A percentile compares a stretch with the other conserved stretches of the same genome.
phyloP scores from a whole-genome alignment of 305 asterid species.

The Withania somnifera region DNA sequence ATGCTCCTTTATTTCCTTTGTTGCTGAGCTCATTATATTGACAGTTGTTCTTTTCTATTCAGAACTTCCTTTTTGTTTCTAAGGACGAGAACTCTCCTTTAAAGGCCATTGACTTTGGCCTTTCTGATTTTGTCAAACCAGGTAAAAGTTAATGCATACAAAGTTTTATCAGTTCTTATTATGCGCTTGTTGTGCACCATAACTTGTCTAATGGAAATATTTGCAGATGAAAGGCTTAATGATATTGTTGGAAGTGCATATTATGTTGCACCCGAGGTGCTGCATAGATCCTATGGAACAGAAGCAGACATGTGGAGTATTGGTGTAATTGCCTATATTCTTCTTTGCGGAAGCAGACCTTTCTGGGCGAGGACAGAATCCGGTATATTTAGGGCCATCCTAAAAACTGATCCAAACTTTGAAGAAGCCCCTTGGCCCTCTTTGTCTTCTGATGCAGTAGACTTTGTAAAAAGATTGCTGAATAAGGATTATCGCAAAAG shows the following conservation, averaged over 20 bases:
- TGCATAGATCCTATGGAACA: slow-evolving; percentile 90
- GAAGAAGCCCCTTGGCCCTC: slow-evolving; percentile 89
- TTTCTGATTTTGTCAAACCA: slow-evolving; percentile 96
- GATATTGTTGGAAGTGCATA: slow-evolving; percentile 98
- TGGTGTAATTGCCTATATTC: slow-evolving; percentile 78
- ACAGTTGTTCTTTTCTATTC: slow-evolving; percentile 13
- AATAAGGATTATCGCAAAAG: slow-evolving; percentile 92
- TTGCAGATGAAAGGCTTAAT: slow-evolving; percentile 82
- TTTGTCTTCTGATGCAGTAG: slow-evolving; percentile 74
- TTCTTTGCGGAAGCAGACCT: slow-evolving; percentile 86
- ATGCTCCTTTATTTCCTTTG: neutral
- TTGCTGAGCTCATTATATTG: neutral
- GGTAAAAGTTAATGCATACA: slow-evolving; percentile 28
- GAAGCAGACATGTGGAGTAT: slow-evolving; percentile 98
- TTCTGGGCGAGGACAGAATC: slow-evolving; percentile 92
- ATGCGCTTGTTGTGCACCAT: neutral
- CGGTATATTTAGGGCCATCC: slow-evolving; percentile 77
- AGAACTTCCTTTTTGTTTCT: slow-evolving; percentile 76
- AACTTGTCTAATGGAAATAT: slow-evolving; percentile 7
- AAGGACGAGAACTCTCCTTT: slow-evolving; percentile 68
- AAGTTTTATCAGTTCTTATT: neutral
- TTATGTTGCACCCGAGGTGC: slow-evolving; percentile 94
- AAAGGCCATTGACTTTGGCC: slow-evolving; percentile 96
- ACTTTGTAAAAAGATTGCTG: slow-evolving; percentile 79
- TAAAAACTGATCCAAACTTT: slow-evolving; percentile 77